These are phyloP conservation scores for Gloeopeniophorella convolvens DNA, from an alignment of 768 basidiomycete genomes.

Conservation along the genomic window DNA sequence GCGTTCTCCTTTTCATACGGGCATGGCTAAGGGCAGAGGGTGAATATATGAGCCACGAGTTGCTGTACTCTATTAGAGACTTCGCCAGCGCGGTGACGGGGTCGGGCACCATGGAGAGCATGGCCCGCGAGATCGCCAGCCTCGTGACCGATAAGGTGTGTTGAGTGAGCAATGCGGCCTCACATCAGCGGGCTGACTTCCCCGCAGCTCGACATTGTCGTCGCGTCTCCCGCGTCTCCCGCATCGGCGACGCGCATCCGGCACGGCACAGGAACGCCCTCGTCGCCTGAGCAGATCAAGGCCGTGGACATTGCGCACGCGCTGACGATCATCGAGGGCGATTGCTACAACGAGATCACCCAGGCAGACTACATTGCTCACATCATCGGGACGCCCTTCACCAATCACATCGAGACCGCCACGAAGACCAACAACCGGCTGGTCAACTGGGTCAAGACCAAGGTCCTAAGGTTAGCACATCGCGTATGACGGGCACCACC, in stretches of 20 bases:
- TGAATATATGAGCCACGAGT: conserved; percentile 23
- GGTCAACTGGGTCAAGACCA: conserved; percentile 22
- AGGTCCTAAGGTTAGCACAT: conserved; percentile 12
- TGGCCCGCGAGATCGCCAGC: conserved; percentile 1
- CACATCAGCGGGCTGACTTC: background rate
- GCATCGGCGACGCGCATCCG: background rate
- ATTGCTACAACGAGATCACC: conserved; percentile 33
- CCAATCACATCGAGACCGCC: conserved; percentile 30
- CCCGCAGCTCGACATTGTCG: conserved; percentile 4
- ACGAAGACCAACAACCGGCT: conserved; percentile 35
- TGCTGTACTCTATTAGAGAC: conserved; percentile 21
- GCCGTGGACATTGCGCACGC: conserved; percentile 39
- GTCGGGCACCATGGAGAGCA: conserved; percentile 5
- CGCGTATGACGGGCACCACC: conserved; percentile 23
- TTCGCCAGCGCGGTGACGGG: conserved; percentile 6
- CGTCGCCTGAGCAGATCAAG: conserved; percentile 28
- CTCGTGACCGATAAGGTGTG: conserved; percentile 13
- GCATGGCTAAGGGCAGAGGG: conserved; percentile 8
- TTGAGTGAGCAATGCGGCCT: background rate
- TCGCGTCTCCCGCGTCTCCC: background rate
- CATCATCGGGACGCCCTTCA: conserved; percentile 27
- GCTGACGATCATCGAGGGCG: conserved; percentile 39
- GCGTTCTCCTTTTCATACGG: conserved; percentile 8
- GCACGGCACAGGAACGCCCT: background rate
- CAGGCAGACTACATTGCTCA: conserved; percentile 40